Conservation (phyloP, 139 green algal species). For the Tetradesmus lagerheimii region DNA sequence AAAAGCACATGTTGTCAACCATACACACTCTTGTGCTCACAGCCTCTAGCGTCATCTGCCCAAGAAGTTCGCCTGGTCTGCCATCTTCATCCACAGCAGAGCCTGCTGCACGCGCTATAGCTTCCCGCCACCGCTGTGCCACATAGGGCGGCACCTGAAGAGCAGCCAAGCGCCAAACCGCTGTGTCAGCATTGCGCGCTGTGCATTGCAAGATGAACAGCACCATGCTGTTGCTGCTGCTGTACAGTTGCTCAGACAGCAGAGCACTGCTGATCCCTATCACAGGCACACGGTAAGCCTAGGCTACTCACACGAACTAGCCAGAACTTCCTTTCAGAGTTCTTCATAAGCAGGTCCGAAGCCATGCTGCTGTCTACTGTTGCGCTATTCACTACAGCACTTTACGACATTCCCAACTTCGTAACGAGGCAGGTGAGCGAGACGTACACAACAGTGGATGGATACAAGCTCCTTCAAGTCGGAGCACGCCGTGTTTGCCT, state of each 20-base stretch:
- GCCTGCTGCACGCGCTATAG: constrained; percentile 36
- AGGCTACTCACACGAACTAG: constrained; percentile 22
- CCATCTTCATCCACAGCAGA: constrained; percentile 40
- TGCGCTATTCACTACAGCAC: background rate
- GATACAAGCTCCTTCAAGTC: too few species aligned
- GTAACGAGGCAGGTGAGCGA: background rate
- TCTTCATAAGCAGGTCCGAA: background rate
- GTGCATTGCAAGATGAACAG: background rate
- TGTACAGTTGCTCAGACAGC: background rate
- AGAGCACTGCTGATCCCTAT: background rate
- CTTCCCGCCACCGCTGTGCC: constrained; percentile 60
- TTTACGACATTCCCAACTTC: background rate
- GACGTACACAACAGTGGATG: too few species aligned
- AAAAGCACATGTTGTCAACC: too few species aligned
- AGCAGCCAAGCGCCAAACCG: background rate
- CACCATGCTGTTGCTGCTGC: background rate
- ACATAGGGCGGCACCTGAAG: constrained; percentile 65
- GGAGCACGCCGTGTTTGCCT: background rate
- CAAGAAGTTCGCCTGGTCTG: background rate
- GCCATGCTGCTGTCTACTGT: background rate
- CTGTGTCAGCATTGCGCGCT: background rate
- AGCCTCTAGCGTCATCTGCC: constrained; percentile 18
- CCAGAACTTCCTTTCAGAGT: constrained; percentile 33
- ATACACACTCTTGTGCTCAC: background rate
- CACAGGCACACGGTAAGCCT: background rate